Evolutionary conservation across 179 eudicot genomes (phyloP).

Genomic region (Pouteria campechiana): DNA sequence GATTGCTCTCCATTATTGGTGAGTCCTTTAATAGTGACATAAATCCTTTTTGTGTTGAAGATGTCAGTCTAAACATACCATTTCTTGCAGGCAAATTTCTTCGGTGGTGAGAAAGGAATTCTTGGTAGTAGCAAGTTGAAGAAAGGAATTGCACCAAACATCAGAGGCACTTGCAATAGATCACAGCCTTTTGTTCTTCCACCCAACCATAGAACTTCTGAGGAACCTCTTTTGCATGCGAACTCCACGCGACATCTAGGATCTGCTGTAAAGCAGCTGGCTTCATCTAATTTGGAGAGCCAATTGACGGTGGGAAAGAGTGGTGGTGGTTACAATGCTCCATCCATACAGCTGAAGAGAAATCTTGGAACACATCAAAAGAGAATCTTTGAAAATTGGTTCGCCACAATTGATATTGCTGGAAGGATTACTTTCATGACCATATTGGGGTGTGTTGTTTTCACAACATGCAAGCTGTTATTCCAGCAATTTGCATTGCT

Average conservation of each 20-base stretch:
- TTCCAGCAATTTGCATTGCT: conserved; percentile 26
- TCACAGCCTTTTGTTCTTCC: conserved; percentile 37
- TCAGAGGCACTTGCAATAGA: conserved; percentile 33
- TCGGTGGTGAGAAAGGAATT: conserved; percentile 48
- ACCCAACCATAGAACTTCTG: conserved; percentile 45
- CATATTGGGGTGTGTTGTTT: conserved; percentile 58
- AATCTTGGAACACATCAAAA: conserved; percentile 45
- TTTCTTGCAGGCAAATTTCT: conserved; percentile 61
- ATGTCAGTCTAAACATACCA: not conserved
- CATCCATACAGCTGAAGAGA: conserved; percentile 68
- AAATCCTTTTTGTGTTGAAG: not conserved
- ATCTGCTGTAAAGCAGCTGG: conserved; percentile 72
- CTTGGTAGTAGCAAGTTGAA: conserved; percentile 38
- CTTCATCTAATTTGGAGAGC: conserved; percentile 58
- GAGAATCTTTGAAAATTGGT: conserved; percentile 34
- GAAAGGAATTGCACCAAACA: conserved; percentile 26
- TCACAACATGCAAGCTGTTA: conserved; percentile 42
- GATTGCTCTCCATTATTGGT: conserved; percentile 88
- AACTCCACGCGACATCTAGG: conserved; percentile 68
- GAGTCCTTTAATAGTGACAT: conserved; percentile 15
- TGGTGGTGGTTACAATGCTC: conserved; percentile 20
- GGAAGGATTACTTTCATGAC: conserved; percentile 47
- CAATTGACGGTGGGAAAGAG: conserved; percentile 31
- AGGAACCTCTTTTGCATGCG: conserved; percentile 34
- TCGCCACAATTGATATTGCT: conserved; percentile 27